Evolutionary conservation across 805 yeast genomes (phyloP), one percentile per base, ranked within the genome.

Genomic region (Ogataea dorogensis): DNA sequence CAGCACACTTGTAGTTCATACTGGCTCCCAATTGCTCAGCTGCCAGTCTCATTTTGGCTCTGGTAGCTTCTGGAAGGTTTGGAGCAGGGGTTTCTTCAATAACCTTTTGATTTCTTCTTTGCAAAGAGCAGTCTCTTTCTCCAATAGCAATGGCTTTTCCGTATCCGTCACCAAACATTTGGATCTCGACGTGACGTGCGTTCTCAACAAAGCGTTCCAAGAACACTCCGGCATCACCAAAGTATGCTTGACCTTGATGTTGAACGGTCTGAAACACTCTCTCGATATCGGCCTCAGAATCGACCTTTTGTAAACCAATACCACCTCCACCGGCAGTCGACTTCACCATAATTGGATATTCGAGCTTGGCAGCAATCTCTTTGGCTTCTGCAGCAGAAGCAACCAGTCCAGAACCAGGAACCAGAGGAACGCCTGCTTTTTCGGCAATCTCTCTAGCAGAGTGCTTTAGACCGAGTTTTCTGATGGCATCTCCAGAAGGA

Each of bases 271-370:
- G 84, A 63, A 87, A 91, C 10, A 89, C 94, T 44, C 83, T 67
- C 64, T 79, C 86, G 46, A 93, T 79, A 42, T 93, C 97, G 13
- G 61, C 78, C 49, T 76, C 85, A 22, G 79, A 72, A 54, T 89
- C 96, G 41, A 89, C 97, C 58, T 88, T 85, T 62, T 91, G 97
- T 50, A 91, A 68, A 47, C 98, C 98, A 55, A 91, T 91, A 65
- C 98, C 98, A 63, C 98, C 98, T 56, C 98, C 98, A 59, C 98
- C 98, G 17, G 98, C 98, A 43, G 98, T 93, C 17, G 95, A 84
- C 64, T 91, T 91, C 33, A 93, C 86, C 98, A 91, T 91, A 21
- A 91, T 77, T 18, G 98, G 98, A 53, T 86, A 93, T 39, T 75
- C 84, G 33, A 91, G 68, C 51, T 74, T 65, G 12, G 75, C 79